Conservation (phyloP, 2,329 filamentous ascomycete species). For the Arthroderma uncinatum region DNA sequence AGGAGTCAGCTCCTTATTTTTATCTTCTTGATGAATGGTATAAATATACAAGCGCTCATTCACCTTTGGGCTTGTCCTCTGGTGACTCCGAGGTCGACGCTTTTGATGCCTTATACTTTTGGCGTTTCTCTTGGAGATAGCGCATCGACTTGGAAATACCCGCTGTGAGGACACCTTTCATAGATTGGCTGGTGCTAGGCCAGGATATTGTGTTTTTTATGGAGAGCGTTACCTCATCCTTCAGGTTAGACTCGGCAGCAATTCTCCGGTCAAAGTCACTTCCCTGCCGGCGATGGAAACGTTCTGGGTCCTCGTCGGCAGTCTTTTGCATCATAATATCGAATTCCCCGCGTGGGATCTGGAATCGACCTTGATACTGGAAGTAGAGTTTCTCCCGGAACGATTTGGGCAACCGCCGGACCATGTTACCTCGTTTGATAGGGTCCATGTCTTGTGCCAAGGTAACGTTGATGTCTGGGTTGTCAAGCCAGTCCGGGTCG, state of each 20-base stretch:
- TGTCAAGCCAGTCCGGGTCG: conserved; percentile 51
- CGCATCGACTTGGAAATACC: conserved; percentile 58
- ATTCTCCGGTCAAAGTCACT: conserved; percentile 81
- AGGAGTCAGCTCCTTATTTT: background rate
- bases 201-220: conserved; percentile 83
- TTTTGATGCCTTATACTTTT: background rate
- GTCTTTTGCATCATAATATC: conserved; percentile 69
- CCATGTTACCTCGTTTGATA: conserved; percentile 86
- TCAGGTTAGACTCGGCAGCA: conserved; percentile 59
- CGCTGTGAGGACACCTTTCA: conserved; percentile 73
- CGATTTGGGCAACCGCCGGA: conserved; percentile 71
- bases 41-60: background rate
- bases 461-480: conserved; percentile 51
- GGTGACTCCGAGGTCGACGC: background rate
- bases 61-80: background rate
- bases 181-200: conserved; percentile 78
- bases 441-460: conserved; percentile 89
- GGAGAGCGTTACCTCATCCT: conserved; percentile 57
- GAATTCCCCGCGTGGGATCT: conserved; percentile 74
- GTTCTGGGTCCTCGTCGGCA: conserved; percentile 52
- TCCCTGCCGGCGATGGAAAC: conserved; percentile 63
- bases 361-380: conserved; percentile 82
- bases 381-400: conserved; percentile 91
- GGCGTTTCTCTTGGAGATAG: conserved; percentile 72
- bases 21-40: background rate